Evolutionary conservation across 306 rosid species (phyloP).

Genomic region (Rubus idaeus): DNA sequence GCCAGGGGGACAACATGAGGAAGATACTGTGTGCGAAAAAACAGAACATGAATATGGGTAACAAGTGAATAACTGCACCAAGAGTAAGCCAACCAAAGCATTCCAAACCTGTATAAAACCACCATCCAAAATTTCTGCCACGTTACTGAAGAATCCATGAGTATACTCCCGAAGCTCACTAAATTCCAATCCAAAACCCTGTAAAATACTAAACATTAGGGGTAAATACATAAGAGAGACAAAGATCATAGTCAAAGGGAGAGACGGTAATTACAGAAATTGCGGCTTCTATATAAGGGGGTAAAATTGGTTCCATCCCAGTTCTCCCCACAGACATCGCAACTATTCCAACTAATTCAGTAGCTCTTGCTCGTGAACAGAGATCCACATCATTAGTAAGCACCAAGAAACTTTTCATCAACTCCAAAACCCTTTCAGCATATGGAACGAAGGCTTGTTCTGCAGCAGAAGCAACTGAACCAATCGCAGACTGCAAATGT

Average conservation of each 20-base stretch:
- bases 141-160: slow-evolving; percentile 96
- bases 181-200: slow-evolving; percentile 91
- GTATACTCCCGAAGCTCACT: slow-evolving; percentile 98
- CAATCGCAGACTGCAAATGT: slow-evolving; percentile 91
- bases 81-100: slow-evolving; percentile 20
- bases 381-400: slow-evolving; percentile 91
- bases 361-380: slow-evolving; percentile 92
- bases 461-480: slow-evolving; percentile 95
- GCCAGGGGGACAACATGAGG: slow-evolving; percentile 94
- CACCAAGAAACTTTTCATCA: slow-evolving; percentile 92
- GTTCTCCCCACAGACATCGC: slow-evolving; percentile 92
- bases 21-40: slow-evolving; percentile 73
- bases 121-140: slow-evolving; percentile 87
- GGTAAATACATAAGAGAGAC: slow-evolving; percentile 16
- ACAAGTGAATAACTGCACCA: slow-evolving; percentile 22
- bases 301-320: slow-evolving; percentile 89
- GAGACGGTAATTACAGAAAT: slow-evolving; percentile 63
- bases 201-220: slow-evolving; percentile 29
- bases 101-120: slow-evolving; percentile 74
- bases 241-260: slow-evolving; percentile 20
- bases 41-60: slow-evolving; percentile 31
- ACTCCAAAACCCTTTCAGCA: slow-evolving; percentile 93
- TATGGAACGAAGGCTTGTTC: slow-evolving; percentile 94
- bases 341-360: slow-evolving; percentile 96
- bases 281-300: slow-evolving; percentile 92